Conservation (phyloP, 1,284 basidiomycete species). For the Mycosarcoma maydis region DNA sequence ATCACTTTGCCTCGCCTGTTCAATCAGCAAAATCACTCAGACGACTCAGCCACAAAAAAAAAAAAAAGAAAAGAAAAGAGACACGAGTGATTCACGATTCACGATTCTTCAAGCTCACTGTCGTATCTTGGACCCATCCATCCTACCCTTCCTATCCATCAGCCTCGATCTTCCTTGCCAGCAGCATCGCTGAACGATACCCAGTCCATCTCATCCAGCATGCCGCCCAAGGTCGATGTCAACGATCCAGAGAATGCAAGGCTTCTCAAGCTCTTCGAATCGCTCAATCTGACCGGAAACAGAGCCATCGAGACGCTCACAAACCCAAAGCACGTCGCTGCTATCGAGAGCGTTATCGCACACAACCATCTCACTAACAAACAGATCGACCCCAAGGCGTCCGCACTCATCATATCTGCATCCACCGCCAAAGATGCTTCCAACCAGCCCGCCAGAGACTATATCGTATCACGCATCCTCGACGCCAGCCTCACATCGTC, state of each 20-base stretch:
- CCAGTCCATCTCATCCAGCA: too few species aligned
- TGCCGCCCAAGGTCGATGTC: constrained; percentile 72
- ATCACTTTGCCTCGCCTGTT: too few species aligned
- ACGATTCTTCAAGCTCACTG: too few species aligned
- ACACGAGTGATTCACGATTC: too few species aligned
- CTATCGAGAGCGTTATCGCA: constrained; percentile 79
- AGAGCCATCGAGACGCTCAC: constrained; percentile 77
- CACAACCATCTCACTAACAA: constrained; percentile 51
- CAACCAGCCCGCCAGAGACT: constrained; percentile 74
- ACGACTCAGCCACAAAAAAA: too few species aligned
- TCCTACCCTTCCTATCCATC: too few species aligned
- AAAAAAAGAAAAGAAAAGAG: too few species aligned
- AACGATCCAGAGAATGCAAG: constrained; percentile 69
- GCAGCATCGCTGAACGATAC: too few species aligned
- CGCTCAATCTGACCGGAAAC: constrained; percentile 79
- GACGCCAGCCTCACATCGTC: constrained; percentile 79
- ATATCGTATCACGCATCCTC: constrained; percentile 77
- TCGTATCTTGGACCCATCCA: too few species aligned
- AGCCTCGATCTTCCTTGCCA: too few species aligned
- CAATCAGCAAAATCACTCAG: too few species aligned
- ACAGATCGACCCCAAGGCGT: constrained; percentile 81
- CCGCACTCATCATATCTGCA: constrained; percentile 76
- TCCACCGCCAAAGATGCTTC: constrained; percentile 74
- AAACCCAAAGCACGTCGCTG: constrained; percentile 62
- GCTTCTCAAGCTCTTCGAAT: constrained; percentile 78